Conservation (phyloP, 129 eudicot genomes). For the Escallonia rubra region DNA sequence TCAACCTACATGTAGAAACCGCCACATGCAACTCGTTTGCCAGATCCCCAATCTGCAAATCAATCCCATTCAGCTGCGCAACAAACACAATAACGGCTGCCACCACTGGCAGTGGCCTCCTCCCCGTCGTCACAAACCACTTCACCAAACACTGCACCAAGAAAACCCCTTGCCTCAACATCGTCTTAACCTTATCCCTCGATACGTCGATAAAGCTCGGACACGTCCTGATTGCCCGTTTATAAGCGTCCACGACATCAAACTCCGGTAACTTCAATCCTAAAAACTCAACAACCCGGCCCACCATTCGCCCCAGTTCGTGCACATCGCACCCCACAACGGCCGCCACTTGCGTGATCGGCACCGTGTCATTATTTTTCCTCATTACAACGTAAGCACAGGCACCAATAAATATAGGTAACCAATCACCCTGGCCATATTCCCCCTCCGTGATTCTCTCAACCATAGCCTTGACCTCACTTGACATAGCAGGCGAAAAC, state of each 20-base stretch:
- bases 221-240: slow-evolving; percentile 32
- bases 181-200: slow-evolving; percentile 26
- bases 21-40: slow-evolving; percentile 54
- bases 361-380: slow-evolving; percentile 39
- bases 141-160: slow-evolving; percentile 72
- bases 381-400: slow-evolving; percentile 72
- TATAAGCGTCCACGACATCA: slow-evolving; percentile 51
- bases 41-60: slow-evolving; percentile 52
- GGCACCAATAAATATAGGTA: slow-evolving; percentile 65
- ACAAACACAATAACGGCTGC: slow-evolving; percentile 65
- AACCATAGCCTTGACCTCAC: slow-evolving; percentile 56
- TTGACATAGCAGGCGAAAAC: slow-evolving; percentile 17
- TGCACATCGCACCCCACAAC: slow-evolving; percentile 43
- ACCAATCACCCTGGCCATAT: slow-evolving; percentile 78
- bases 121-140: slow-evolving; percentile 81
- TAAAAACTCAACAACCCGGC: slow-evolving; percentile 48
- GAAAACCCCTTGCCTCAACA: slow-evolving; percentile 78
- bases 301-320: slow-evolving; percentile 72
- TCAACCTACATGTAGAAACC: slow-evolving; percentile 40
- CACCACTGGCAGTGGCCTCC: slow-evolving; percentile 64
- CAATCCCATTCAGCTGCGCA: slow-evolving; percentile 44
- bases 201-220: slow-evolving; percentile 25
- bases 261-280: slow-evolving; percentile 59
- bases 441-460: slow-evolving; percentile 51
- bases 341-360: slow-evolving; percentile 43